These are phyloP conservation scores for Vaccinium darrowii DNA, from an alignment of 148 eudicot species.

Conservation along the genomic window DNA sequence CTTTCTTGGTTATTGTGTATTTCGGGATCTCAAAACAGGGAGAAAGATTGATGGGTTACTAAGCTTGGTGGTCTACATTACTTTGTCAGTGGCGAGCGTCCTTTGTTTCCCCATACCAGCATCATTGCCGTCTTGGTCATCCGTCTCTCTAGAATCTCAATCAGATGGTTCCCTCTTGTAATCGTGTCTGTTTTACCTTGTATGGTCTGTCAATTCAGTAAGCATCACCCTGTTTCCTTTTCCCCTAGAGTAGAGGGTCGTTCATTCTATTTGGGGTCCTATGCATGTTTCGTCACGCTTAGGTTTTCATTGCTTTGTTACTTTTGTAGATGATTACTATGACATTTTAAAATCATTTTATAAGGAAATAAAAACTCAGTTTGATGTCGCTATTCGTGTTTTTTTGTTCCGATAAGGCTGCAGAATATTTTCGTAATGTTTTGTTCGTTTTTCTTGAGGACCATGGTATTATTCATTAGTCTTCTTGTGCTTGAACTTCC, in stretches of 20 bases:
- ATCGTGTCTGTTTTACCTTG: not conserved
- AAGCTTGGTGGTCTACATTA: too few relatives aligned
- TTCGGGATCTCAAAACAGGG: too few relatives aligned
- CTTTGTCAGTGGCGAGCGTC: too few relatives aligned
- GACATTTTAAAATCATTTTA: not conserved
- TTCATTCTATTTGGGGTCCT: not conserved
- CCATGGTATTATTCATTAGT: too few relatives aligned
- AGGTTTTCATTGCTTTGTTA: not conserved
- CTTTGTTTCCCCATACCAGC: not conserved
- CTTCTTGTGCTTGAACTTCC: not conserved
- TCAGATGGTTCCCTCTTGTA: not conserved
- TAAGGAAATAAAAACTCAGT: not conserved
- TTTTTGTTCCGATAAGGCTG: too few relatives aligned
- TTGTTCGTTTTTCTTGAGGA: too few relatives aligned
- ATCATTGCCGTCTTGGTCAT: not conserved
- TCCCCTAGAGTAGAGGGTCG: not conserved
- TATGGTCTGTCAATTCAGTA: not conserved
- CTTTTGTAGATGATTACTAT: not conserved
- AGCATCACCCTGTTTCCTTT: not conserved
- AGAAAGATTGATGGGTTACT: too few relatives aligned
- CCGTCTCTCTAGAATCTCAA: not conserved
- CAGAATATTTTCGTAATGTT: not conserved
- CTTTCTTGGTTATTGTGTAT: too few relatives aligned
- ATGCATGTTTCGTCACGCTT: not conserved
- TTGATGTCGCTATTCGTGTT: not conserved